Evolutionary conservation across 2,329 filamentous ascomycete genomes (phyloP).

Genomic region (Davidsoniella virescens): DNA sequence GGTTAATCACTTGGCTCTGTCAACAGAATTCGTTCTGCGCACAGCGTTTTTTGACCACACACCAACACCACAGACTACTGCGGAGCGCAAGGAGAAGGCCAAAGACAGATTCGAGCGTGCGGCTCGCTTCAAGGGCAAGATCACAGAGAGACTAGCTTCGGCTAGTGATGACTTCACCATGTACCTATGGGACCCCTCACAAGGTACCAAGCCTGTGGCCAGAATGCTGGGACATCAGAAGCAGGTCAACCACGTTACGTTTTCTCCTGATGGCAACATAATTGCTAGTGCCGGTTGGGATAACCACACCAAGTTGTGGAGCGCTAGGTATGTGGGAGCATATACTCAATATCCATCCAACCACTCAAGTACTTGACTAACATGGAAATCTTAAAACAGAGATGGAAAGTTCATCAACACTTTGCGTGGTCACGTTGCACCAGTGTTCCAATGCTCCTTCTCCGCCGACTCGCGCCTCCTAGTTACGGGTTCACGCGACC

Average conservation of each 20-base stretch:
- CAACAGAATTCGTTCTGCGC: conserved; percentile 75
- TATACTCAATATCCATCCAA: background rate
- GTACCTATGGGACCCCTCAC: conserved; percentile 78
- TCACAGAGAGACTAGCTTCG: conserved; percentile 73
- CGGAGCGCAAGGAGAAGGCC: conserved; percentile 56
- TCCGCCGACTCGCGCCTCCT: conserved; percentile 81
- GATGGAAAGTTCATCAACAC: conserved; percentile 71
- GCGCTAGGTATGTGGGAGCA: conserved; percentile 38
- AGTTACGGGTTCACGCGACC: conserved; percentile 80
- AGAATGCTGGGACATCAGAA: conserved; percentile 89
- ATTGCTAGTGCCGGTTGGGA: conserved; percentile 87
- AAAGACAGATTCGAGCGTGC: conserved; percentile 74
- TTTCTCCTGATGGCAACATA: conserved; percentile 74
- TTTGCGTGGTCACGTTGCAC: conserved; percentile 71
- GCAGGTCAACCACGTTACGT: conserved; percentile 87
- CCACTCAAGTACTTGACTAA: too few relatives aligned
- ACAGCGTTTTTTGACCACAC: conserved; percentile 80
- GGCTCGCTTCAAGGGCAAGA: conserved; percentile 55
- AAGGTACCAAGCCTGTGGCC: conserved; percentile 69
- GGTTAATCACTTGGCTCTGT: conserved; percentile 89
- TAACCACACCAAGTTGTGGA: conserved; percentile 91
- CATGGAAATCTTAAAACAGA: conserved; percentile 19
- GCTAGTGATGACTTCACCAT: conserved; percentile 94
- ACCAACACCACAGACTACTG: conserved; percentile 26
- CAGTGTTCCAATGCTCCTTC: conserved; percentile 86